Conservation (phyloP, 2,329 filamentous ascomycete species). For the Ophiostoma piceae region DNA sequence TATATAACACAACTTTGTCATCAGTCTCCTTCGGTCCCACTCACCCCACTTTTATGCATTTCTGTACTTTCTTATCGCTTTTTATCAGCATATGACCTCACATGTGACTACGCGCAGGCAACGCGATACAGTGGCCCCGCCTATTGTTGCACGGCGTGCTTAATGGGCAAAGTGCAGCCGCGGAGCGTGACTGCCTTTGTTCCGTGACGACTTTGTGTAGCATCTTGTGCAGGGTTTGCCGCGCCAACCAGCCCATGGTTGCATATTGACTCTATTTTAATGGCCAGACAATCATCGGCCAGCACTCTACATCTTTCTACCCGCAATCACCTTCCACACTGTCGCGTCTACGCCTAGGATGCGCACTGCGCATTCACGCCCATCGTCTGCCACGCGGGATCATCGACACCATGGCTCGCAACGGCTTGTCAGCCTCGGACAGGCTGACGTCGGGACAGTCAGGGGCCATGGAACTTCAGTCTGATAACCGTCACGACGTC, state of each 20-base stretch:
- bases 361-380: conserved; percentile 43
- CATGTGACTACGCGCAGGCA: conserved; percentile 30
- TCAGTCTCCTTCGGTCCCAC: background rate
- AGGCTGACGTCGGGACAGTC: background rate
- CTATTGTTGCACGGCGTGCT: background rate
- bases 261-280: background rate
- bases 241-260: background rate
- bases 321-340: conserved; percentile 30
- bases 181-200: conserved; percentile 2
- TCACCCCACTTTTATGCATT: background rate
- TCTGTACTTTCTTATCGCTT: background rate
- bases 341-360: conserved; percentile 36
- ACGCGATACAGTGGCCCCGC: conserved; percentile 23
- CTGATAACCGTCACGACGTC: conserved; percentile 3
- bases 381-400: conserved; percentile 30
- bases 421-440: conserved; percentile 18
- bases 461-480: background rate
- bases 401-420: conserved; percentile 33
- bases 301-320: conserved; percentile 10
- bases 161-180: background rate
- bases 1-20: conserved; percentile 6
- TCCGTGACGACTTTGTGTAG: background rate
- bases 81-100: conserved; percentile 27
- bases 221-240: background rate
- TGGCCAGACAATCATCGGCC: background rate